Base-by-base conservation (phyloP, 139 green algal species). In the Spirogloea muscicola region DNA sequence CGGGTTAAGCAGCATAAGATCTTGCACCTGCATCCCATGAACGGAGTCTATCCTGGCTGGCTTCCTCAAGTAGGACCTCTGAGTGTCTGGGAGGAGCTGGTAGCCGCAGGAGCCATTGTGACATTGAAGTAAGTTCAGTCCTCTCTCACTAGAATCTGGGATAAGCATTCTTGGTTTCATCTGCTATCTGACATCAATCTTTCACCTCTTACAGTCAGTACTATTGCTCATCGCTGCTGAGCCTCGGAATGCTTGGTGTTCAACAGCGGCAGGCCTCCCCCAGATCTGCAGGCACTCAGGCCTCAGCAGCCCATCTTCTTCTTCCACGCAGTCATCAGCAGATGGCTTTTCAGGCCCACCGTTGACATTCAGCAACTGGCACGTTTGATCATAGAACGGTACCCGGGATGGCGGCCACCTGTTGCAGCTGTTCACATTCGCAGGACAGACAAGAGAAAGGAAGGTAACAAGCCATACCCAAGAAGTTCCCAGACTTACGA, bases 31-130 rank as follows among this genome's bases (percentile, higher is more conserved):
- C 18, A 65, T 25, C 57, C 57, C 18, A 65, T 46, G 29, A 36
- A 38, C 33, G 25, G 29, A 41, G 57, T 21, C n/a, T 65, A 65
- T 65, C 57, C 57, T 65, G 57, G 57, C 31, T 65, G 57, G 57
- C 18, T 29, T 65, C 33, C 18, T 7, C 25, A 36, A 18, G 25
- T 65, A 3, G 39, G 57, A 34, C 25, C 18, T 65, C 57, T 6
- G 33, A 46, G 27, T 38, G 25, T n/a, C n/a, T 29, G 57, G 33
- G 5, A n/a, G n/a, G n/a, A n/a, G n/a, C n/a, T n/a, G n/a, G n/a
- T n/a, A n/a, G n/a, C n/a, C n/a, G n/a, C n/a, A n/a, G n/a, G n/a
- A n/a, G n/a, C n/a, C n/a, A n/a, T n/a, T n/a, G n/a, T n/a, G n/a
- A 34, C 57, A 21, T 27, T 41, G 31, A 21, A 44, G 25, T 5